Evolutionary conservation across 495 filamentous ascomycete genomes (phyloP), one percentile per base, ranked within the genome.

Genomic region (Penicillium mononematosum): DNA sequence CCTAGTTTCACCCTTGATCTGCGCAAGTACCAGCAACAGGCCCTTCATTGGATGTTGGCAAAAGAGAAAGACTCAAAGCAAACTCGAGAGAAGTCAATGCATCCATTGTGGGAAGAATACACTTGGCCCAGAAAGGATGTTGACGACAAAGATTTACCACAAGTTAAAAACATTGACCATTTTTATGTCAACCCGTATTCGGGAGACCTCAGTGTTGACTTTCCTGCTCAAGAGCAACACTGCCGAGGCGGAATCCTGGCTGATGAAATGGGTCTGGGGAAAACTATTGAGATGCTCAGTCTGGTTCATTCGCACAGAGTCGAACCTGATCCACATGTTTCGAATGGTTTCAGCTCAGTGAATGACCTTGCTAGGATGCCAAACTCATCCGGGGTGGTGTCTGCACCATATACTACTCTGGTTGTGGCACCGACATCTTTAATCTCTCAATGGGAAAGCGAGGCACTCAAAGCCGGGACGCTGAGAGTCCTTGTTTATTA

Each of bases 181-280:
- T 98, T 98, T 68, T 98, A 97, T 65, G 87, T 97, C 61, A 98
- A 98, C 65, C 92, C 92, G 1, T 98, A 98, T 64, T 96, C 91
- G 5, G 94, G 95, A 16, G 94, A 98, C 60, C 74, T 98, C 41
- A 95, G 91, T n/a, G 74, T 98, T 1, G 82, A 92, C 4, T 98
- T 98, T 66, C 94, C 94, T 12, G 82, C 82, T 2, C 94, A 98
- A 68, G 89, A 98, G 58, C 94, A 98, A 59, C 89, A 93, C 69
- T 98, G 95, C 64, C 80, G 96, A 3, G 94, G 94, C 19, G 94
- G 94, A 4, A 89, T 98, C 46, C 77, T 98, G 48, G 94, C 94
- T 29, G 94, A 98, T 68, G 92, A 91, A 75, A 92, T 88, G 88
- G 87, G 86, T 22, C 75, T 97, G 14, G 93, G 94, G 11, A 97